These are phyloP conservation scores for Schwanniomyces etchellsii DNA, from an alignment of 1,139 yeast genomes.

Conservation along the genomic window DNA sequence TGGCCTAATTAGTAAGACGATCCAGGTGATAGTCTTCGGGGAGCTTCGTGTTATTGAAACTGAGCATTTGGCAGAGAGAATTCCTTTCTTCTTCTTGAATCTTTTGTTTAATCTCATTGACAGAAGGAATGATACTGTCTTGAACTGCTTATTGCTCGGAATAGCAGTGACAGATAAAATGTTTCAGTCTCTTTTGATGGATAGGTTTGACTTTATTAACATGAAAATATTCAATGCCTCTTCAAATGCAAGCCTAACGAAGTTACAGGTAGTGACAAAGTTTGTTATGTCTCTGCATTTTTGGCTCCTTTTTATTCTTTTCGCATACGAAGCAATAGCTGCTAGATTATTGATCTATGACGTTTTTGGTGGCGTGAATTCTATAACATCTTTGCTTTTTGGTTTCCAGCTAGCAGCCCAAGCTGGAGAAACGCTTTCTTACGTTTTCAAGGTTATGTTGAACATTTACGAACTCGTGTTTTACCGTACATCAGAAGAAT, in stretches of 20 bases:
- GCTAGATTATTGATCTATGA: conserved; percentile 56
- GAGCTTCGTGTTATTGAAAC: conserved; percentile 67
- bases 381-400: conserved; percentile 51
- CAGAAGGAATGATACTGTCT: conserved; percentile 51
- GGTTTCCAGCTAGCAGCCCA: conserved; percentile 75
- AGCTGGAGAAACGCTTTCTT: conserved; percentile 49
- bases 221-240: conserved; percentile 26
- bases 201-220: conserved; percentile 53
- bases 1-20: conserved; percentile 33
- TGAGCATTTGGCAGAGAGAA: conserved; percentile 69
- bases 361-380: conserved; percentile 47
- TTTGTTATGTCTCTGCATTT: conserved; percentile 16
- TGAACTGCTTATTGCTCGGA: conserved; percentile 38
- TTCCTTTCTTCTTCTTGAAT: conserved; percentile 54
- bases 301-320: conserved; percentile 34
- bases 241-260: conserved; percentile 23
- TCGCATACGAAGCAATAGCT: conserved; percentile 45
- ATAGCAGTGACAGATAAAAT: conserved; percentile 53
- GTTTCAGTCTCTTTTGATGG: conserved; percentile 69
- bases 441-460: conserved; percentile 44
- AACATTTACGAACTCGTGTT: conserved; percentile 52
- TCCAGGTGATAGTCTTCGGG: conserved; percentile 62
- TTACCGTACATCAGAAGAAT: conserved; percentile 13
- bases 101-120: conserved; percentile 60
- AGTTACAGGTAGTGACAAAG: conserved; percentile 20